Evolutionary conservation across 139 green algal genomes (phyloP).

Genomic region (Spirogloea muscicola): DNA sequence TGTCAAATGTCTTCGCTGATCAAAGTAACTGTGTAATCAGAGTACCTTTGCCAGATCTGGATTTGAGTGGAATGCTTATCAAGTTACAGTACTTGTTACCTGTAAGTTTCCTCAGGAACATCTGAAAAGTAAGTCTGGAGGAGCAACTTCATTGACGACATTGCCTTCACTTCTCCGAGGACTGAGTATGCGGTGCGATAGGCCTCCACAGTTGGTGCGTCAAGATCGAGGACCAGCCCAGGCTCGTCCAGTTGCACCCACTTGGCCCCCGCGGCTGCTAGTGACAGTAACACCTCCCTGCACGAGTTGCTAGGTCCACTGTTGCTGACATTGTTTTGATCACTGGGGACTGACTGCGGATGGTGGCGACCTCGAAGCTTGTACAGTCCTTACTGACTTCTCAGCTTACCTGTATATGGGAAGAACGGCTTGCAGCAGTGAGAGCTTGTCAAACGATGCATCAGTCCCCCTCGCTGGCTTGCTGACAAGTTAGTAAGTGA

Average conservation of each 20-base stretch:
- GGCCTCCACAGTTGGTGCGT: slow-evolving; percentile 34
- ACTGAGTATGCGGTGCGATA: slow-evolving; percentile 57
- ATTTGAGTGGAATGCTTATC: too few species aligned
- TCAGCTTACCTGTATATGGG: too few species aligned
- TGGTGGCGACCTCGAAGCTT: too few species aligned
- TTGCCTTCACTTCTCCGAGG: slow-evolving; percentile 52
- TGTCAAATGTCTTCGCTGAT: too few species aligned
- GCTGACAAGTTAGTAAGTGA: slow-evolving; percentile 66
- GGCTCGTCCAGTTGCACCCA: slow-evolving; percentile 85
- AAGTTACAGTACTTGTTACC: too few species aligned
- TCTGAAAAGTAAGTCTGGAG: slow-evolving; percentile 79
- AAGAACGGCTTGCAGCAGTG: slow-evolving; percentile 74
- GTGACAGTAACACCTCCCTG: not conserved
- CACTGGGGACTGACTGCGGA: too few species aligned
- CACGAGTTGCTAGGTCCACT: too few species aligned
- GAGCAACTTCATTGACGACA: slow-evolving; percentile 47
- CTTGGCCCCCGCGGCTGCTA: slow-evolving; percentile 1
- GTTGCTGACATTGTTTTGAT: too few species aligned
- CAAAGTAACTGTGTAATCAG: too few species aligned
- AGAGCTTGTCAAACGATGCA: not conserved
- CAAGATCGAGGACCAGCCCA: slow-evolving; percentile 53
- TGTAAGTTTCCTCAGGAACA: slow-evolving; percentile 33
- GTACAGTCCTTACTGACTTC: too few species aligned
- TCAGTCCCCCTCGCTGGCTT: slow-evolving; percentile 21
- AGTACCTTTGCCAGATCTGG: too few species aligned